A percentile compares a stretch with the other conserved stretches of the same genome.
phyloP scores from a whole-genome alignment of 176 grass and related monocot species.

The Melocanna baccifera region DNA sequence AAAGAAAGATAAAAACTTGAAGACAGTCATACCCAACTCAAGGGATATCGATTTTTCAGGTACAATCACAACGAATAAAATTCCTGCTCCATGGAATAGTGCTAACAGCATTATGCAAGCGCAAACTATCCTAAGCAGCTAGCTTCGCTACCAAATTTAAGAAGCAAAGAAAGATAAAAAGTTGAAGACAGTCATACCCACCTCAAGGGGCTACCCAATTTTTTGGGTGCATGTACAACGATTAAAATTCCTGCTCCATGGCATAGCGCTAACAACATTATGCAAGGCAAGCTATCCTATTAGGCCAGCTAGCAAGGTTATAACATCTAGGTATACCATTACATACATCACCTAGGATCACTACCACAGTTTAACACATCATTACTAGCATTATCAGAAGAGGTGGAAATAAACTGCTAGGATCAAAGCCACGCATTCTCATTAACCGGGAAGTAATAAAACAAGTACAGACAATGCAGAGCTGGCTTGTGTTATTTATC shows the following conservation, averaged over 20 bases:
- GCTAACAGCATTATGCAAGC: background rate
- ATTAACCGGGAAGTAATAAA: background rate
- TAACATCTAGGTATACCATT: background rate
- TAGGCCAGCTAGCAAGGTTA: slow-evolving; percentile 8
- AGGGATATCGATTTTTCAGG: background rate
- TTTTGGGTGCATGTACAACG: background rate
- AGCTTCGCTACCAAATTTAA: slow-evolving; percentile 14
- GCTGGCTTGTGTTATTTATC: background rate
- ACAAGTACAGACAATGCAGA: background rate
- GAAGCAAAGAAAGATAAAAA: slow-evolving; percentile 16
- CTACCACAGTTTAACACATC: background rate
- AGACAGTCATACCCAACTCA: background rate
- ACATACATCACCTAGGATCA: background rate
- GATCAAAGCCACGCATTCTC: background rate
- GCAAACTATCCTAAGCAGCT: background rate
- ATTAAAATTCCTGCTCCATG: slow-evolving; percentile 10
- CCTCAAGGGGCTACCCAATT: background rate
- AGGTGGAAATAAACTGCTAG: background rate
- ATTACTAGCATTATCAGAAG: background rate
- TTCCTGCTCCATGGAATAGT: slow-evolving; percentile 1
- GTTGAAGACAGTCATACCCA: background rate
- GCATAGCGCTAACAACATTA: slow-evolving; percentile 4
- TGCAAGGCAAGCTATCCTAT: background rate
- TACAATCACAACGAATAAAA: background rate
- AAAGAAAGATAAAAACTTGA: slow-evolving; percentile 13